Evolutionary conservation across 2,329 filamentous ascomycete genomes (phyloP), one percentile per base, ranked within the genome.

Genomic region (Verticillium zaregamsianum): DNA sequence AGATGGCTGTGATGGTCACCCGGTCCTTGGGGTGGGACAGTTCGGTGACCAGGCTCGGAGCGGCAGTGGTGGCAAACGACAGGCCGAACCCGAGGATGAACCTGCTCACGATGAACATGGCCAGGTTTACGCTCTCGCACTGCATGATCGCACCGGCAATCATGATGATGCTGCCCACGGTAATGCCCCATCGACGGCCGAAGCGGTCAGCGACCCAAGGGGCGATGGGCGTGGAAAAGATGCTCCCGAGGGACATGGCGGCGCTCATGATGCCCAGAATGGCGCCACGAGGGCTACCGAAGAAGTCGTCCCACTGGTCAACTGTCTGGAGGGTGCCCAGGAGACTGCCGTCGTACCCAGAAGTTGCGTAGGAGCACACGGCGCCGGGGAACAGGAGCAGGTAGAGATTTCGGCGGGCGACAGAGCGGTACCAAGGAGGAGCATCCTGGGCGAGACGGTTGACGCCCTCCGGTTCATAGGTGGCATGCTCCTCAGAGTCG

Each of bases 41-140:
- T 61, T 85, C 83, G 65, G 79, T 80, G 5, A 85, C 77, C 63
- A 85, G 69, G 4, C 78, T 75, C 1, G 82, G 82, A 0, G 79
- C 80, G 0, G 79, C 78, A 37, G 82, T 80, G 55, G 82, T 84
- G 39, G 77, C 79, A 64, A 82, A 83, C 0, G 79, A 76, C 25
- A 84, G 77, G 3, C 84, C 83, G 35, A 84, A 81, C 2, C 84
- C 84, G 8, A 86, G 74, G 15, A 86, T 69, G 61, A 83, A 80
- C 61, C 83, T 78, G 31, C 81, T 77, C 5, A 82, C 73, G 40
- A 86, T 77, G 66, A 84, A 86, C 82, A 85, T 74, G 57, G 72
- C 82, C 61, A 73, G 58, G 8, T 59, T 59, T 0, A 61, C 58
- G 28, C 63, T 64, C 59, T 61, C 61, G 57, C 69, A 69, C 58